Evolutionary conservation across 73 alveolate genomes (phyloP).

Genomic region (Tetrahymena borealis): DNA sequence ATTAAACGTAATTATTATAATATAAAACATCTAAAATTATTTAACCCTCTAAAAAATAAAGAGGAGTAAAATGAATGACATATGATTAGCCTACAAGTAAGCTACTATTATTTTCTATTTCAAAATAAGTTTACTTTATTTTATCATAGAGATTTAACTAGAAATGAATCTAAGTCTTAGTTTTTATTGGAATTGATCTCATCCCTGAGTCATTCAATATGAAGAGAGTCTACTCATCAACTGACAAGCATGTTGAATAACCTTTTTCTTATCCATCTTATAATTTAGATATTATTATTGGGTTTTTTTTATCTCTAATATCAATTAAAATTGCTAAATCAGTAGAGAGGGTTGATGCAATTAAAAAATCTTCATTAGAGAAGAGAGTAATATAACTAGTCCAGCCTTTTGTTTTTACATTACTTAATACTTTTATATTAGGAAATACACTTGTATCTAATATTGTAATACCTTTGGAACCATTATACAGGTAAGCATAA

Average conservation of each 20-base stretch:
- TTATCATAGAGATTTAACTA: background rate
- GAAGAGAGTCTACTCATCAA: background rate
- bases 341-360: background rate
- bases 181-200: background rate
- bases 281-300: background rate
- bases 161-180: background rate
- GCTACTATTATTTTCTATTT: background rate
- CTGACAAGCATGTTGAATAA: background rate
- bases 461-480: background rate
- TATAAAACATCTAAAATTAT: background rate
- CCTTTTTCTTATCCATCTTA: background rate
- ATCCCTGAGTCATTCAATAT: background rate
- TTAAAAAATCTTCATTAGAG: background rate
- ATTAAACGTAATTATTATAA: background rate
- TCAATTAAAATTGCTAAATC: background rate
- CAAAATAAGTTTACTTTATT: background rate
- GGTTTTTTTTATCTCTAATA: background rate
- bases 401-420: background rate
- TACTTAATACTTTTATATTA: background rate
- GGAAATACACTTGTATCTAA: background rate
- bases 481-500: background rate
- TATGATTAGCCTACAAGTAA: background rate
- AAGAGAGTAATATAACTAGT: background rate
- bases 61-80: background rate
- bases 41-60: background rate